Evolutionary conservation across 1,284 basidiomycete species (phyloP), one percentile per base, ranked within the genome.

Genomic region (Crucibulum cyathiforme): DNA sequence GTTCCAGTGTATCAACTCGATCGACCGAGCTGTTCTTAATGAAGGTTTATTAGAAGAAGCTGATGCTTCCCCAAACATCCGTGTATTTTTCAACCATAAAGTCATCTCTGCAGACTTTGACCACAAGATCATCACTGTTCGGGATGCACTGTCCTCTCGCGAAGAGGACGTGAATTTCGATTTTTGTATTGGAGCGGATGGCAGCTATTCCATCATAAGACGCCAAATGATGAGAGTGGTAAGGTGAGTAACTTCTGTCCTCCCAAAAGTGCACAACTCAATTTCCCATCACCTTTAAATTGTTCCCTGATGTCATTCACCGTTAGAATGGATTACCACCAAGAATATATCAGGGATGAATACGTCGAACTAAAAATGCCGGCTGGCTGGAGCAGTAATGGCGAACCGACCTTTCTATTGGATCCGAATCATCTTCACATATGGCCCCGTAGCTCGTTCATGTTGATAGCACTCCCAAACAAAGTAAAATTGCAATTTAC

Each of bases 391-490:
- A 83, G 86, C 68, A 77, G 72, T 69, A 77, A 84, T 67, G 92
- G 87, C 65, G 80, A 87, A 61, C 75, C 86, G 60, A 82, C 78
- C 35, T 99, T 93, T 80, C 82, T 89, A 54, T 88, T 99, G 76
- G 95, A 98, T 83, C 92, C 94, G 65, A 91, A 94, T 77, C 94
- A 98, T 78, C 88, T 99, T 65, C 98, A 99, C 81, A 98, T 99
- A 73, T 99, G 97, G 97, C 98, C 97, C 59, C 90, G 96, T 71
- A 94, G 96, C 77, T 93, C 94, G 54, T 98, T 98, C 83, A 99
- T 99, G 97, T 87, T 99, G 69, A 98, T 99, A 71, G 98, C 95
- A 17, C 88, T 99, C 54, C 95, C 97, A 64, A 99, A 98, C 82
- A 90, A 94, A 84, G 95, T 96, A 77, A 73, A 15, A 36, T n/a